Base-by-base conservation (phyloP, 805 yeast genomes). In the Cyberlindnera saturnus region DNA sequence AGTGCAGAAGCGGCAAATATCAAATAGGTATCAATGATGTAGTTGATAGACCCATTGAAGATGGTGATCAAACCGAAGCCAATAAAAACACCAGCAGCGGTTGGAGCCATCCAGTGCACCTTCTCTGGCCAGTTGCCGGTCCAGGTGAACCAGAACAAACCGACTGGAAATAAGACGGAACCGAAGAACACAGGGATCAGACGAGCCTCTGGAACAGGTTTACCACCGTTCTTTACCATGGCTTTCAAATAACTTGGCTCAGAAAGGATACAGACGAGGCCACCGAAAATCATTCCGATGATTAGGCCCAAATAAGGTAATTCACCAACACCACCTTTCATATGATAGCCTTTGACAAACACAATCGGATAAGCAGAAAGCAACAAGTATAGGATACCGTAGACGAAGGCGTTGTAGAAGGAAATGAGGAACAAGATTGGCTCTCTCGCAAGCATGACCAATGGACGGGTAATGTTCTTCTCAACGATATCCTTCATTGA, bases 91-190 rank as follows among this genome's bases (percentile, higher is more conserved):
- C 86, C 83, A 26, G 86, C 78, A 26, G 77, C 64, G 2, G 84
- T 74, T 34, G 95, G 93, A n/a, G 77, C 86, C 54, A 80, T 81
- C 91, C 91, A 89, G 59, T 82, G 96, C 32, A 86, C 77, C 35
- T 64, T 63, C 31, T 81, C 63, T 39, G 76, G 81, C 63, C 81
- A 89, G 49, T 77, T 74, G 59, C 96, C 96, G 9, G 91, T 69
- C 96, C 96, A 89, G 44, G 86, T 77, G 61, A 89, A 71, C 96
- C 96, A 85, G 56, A 88, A 71, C 48, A 88, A 67, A 41, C 96
- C 96, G 41, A 78, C 69, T 26, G 95, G 83, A 68, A 89, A 86
- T 8, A 74, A 59, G 42, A 86, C 50, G 19, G 82, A 80, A 29
- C 95, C 90, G 35, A 74, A 63, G 64, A 86, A 75, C 83, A 88